Evolutionary conservation across 2,329 filamentous ascomycete genomes (phyloP).

Genomic region (Elsinoe australis): DNA sequence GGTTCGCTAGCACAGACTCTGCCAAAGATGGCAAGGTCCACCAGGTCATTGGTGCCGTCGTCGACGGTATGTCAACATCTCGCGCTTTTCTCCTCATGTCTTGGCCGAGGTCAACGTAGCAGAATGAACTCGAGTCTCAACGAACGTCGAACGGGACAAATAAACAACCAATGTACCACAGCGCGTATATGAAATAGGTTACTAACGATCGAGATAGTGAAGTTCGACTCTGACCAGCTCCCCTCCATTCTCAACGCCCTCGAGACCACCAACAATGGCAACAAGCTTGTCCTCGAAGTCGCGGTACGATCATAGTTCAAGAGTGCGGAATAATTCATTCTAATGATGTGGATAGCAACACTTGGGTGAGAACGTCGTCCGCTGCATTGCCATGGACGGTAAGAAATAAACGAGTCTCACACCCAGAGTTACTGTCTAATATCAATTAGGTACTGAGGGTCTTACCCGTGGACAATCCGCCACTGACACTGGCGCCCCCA

Average conservation of each 20-base stretch:
- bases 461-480: constrained; percentile 85
- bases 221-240: constrained; percentile 90
- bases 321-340: too few species aligned
- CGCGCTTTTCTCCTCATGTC: constrained; percentile 4
- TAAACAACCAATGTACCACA: neutral
- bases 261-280: constrained; percentile 79
- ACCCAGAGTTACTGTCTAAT: constrained; percentile 9
- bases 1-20: constrained; percentile 55
- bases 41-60: constrained; percentile 96
- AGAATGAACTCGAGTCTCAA: neutral
- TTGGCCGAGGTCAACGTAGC: constrained; percentile 11
- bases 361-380: constrained; percentile 97
- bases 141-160: too few species aligned
- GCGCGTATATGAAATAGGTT: constrained; percentile 7
- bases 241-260: constrained; percentile 97
- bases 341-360: constrained; percentile 67
- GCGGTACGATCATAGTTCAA: constrained; percentile 68
- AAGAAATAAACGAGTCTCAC: constrained; percentile 35
- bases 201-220: constrained; percentile 53
- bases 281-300: constrained; percentile 95
- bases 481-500: constrained; percentile 84
- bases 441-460: constrained; percentile 82
- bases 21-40: constrained; percentile 56
- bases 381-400: constrained; percentile 99
- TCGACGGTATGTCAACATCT: constrained; percentile 65